These are phyloP conservation scores for Tanacetum coccineum DNA, from an alignment of 129 eudicot species.

Conservation along the genomic window DNA sequence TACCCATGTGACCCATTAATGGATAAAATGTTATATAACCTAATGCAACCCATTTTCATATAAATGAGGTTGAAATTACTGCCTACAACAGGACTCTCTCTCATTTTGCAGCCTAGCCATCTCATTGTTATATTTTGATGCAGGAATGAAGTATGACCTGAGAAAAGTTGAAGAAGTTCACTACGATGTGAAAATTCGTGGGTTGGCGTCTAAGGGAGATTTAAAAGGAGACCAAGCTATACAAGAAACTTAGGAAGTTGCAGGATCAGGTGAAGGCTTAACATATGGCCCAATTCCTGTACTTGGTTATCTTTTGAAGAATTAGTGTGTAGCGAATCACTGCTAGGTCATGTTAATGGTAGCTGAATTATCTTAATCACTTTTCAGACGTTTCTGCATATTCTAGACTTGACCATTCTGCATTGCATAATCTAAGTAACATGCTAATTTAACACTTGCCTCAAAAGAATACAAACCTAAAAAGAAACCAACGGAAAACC, in stretches of 20 bases:
- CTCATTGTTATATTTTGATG: neutral
- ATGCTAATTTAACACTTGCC: neutral
- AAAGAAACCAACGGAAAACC: neutral
- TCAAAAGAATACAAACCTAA: too few relatives aligned
- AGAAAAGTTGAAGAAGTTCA: constrained; percentile 80
- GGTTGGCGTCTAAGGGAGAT: constrained; percentile 49
- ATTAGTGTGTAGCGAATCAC: neutral
- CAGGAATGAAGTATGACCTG: constrained; percentile 93
- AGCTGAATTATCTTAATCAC: neutral
- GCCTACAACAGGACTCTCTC: neutral
- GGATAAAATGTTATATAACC: too few relatives aligned
- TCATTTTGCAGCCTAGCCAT: neutral
- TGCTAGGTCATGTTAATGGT: constrained; percentile 8
- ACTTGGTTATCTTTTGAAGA: constrained; percentile 4
- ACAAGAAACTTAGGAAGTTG: constrained; percentile 29
- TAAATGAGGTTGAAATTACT: neutral
- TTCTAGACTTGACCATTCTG: constrained; percentile 5
- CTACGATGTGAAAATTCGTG: constrained; percentile 90
- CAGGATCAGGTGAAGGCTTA: neutral
- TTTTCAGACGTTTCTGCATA: constrained; percentile 7
- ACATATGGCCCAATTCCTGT: neutral
- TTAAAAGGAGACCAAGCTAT: constrained; percentile 33
- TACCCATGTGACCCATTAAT: too few relatives aligned
- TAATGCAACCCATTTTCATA: too few relatives aligned
- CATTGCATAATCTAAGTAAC: neutral